These are phyloP conservation scores for Suillus occidentalis DNA, from an alignment of 768 basidiomycete species.

Conservation along the genomic window DNA sequence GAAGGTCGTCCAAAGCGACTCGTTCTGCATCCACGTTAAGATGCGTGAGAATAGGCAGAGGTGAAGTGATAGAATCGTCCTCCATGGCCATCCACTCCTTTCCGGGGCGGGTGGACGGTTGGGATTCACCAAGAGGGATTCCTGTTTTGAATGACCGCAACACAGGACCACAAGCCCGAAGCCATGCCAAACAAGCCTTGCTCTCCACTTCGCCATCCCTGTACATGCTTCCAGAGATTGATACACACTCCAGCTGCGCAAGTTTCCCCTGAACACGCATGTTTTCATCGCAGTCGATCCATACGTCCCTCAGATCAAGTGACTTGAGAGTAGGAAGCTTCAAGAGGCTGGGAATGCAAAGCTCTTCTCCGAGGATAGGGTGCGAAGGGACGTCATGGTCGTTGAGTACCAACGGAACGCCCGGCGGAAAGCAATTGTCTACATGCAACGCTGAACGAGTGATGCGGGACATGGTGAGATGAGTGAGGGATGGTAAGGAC, in stretches of 20 bases:
- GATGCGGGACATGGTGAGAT: constrained; percentile 61
- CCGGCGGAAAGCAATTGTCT: constrained; percentile 41
- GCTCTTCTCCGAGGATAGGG: constrained; percentile 51
- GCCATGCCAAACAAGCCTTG: constrained; percentile 27
- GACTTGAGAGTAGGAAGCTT: constrained; percentile 59
- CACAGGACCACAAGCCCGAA: constrained; percentile 22
- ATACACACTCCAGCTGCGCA: constrained; percentile 19
- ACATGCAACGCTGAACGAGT: constrained; percentile 69
- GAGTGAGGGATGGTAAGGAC: constrained; percentile 51
- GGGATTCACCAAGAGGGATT: constrained; percentile 21
- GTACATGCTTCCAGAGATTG: constrained; percentile 34
- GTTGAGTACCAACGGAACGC: constrained; percentile 59
- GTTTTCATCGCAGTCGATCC: constrained; percentile 48
- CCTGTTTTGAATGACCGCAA: constrained; percentile 23
- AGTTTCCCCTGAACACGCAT: constrained; percentile 10
- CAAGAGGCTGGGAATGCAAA: constrained; percentile 66
- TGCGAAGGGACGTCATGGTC: constrained; percentile 62
- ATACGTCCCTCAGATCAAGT: constrained; percentile 68
- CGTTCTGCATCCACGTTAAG: constrained; percentile 30
- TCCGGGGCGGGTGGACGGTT: neutral
- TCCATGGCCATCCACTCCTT: neutral
- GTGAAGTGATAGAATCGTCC: neutral
- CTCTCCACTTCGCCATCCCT: constrained; percentile 17
- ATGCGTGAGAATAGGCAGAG: constrained; percentile 17
- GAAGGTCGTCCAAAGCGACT: constrained; percentile 21